Conservation (phyloP, 768 basidiomycete genomes). For the Cyclocybe cylindracea region DNA sequence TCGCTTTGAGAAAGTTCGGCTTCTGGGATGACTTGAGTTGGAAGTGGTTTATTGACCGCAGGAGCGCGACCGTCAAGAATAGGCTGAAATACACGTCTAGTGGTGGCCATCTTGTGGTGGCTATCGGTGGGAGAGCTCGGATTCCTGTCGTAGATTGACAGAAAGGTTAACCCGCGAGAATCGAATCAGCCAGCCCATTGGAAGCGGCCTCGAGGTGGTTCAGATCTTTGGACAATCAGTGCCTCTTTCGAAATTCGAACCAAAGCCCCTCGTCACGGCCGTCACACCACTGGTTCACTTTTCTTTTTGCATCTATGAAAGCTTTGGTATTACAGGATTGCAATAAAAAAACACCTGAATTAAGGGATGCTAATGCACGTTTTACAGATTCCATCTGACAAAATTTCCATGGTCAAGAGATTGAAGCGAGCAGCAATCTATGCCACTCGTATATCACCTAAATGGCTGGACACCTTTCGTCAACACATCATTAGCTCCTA, state of each 20-base stretch:
- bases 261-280: too few relatives aligned
- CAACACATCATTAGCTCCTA: slow-evolving; percentile 7
- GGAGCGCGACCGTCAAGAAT: slow-evolving; percentile 31
- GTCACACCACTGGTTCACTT: too few relatives aligned
- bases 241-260: too few relatives aligned
- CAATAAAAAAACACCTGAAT: too few relatives aligned
- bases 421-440: too few relatives aligned
- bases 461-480: slow-evolving; percentile 9
- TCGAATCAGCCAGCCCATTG: slow-evolving; percentile 4
- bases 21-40: slow-evolving; percentile 27
- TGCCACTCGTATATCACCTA: background rate
- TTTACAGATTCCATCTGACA: too few relatives aligned
- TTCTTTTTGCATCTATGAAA: too few relatives aligned
- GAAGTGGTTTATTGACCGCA: slow-evolving; percentile 18
- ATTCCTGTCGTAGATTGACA: background rate
- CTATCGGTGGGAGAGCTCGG: background rate
- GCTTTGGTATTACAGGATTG: too few relatives aligned
- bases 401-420: too few relatives aligned
- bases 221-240: too few relatives aligned
- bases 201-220: slow-evolving; percentile 14
- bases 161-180: background rate
- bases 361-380: too few relatives aligned
- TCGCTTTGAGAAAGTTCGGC: slow-evolving; percentile 16
- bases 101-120: background rate
- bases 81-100: slow-evolving; percentile 5